These are phyloP conservation scores for Allium fistulosum DNA, from an alignment of 106 monocot genomes.

Conservation along the genomic window DNA sequence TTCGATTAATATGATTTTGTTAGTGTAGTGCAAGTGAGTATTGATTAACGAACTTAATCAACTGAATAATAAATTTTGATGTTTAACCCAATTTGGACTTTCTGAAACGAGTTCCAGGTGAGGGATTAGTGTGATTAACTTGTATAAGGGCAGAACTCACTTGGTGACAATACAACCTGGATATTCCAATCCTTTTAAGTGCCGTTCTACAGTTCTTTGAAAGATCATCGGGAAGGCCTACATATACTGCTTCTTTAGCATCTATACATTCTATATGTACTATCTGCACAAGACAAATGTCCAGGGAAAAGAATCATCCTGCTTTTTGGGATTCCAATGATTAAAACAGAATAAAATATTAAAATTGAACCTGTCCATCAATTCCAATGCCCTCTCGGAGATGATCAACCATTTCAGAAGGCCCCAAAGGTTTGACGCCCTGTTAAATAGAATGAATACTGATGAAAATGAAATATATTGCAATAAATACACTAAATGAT, in stretches of 20 bases:
- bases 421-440: constrained; percentile 28
- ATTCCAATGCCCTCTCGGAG: constrained; percentile 49
- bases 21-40: too few relatives aligned
- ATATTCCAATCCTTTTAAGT: constrained; percentile 51
- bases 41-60: too few relatives aligned
- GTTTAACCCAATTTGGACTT: too few relatives aligned
- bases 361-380: constrained; percentile 51
- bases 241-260: constrained; percentile 43
- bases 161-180: constrained; percentile 74
- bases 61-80: too few relatives aligned
- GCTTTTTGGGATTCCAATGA: too few relatives aligned
- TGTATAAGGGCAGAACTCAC: constrained; percentile 10
- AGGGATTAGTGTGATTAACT: not conserved
- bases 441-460: constrained; percentile 7
- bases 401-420: constrained; percentile 79
- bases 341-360: too few relatives aligned
- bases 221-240: constrained; percentile 47
- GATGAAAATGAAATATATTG: too few relatives aligned
- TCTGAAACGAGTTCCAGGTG: not conserved
- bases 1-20: too few relatives aligned
- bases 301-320: not conserved
- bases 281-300: constrained; percentile 38
- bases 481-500: too few relatives aligned
- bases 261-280: constrained; percentile 60
- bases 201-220: constrained; percentile 26